A percentile compares a stretch with the other conserved stretches of the same genome.
phyloP scores from a whole-genome alignment of 192 early-diverging fungal species.

The Linnemannia schmuckeri region DNA sequence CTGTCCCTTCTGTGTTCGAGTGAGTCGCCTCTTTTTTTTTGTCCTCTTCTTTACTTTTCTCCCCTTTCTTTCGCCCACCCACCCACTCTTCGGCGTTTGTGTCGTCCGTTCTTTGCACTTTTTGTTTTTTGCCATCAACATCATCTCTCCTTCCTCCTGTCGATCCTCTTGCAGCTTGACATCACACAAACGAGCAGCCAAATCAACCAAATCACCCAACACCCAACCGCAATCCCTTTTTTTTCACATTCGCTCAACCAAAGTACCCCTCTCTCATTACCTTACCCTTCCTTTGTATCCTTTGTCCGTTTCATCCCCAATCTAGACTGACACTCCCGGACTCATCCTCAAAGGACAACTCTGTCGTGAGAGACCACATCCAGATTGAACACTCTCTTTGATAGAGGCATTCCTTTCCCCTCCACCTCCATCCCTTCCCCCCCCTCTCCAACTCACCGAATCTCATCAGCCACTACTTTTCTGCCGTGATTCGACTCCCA shows the following conservation, averaged over 20 bases:
- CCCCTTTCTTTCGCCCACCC: not conserved
- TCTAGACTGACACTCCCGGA: not conserved
- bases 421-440: not conserved
- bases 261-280: too few relatives aligned
- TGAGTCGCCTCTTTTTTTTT: not conserved
- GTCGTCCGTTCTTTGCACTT: not conserved
- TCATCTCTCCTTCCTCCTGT: not conserved
- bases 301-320: not conserved
- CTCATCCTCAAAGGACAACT: not conserved
- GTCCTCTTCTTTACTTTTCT: constrained; percentile 7
- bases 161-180: not conserved
- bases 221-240: not conserved
- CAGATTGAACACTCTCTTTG: not conserved
- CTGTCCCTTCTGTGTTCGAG: not conserved
- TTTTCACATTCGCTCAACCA: not conserved
- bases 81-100: not conserved
- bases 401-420: not conserved
- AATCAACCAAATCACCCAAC: not conserved
- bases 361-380: not conserved
- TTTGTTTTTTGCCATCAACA: not conserved
- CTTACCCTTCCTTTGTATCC: not conserved
- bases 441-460: not conserved
- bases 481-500: not conserved
- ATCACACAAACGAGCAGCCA: not conserved
- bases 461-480: not conserved